Evolutionary conservation across 805 yeast species (phyloP).

Genomic region (Kodamaea kaohsiungensis): DNA sequence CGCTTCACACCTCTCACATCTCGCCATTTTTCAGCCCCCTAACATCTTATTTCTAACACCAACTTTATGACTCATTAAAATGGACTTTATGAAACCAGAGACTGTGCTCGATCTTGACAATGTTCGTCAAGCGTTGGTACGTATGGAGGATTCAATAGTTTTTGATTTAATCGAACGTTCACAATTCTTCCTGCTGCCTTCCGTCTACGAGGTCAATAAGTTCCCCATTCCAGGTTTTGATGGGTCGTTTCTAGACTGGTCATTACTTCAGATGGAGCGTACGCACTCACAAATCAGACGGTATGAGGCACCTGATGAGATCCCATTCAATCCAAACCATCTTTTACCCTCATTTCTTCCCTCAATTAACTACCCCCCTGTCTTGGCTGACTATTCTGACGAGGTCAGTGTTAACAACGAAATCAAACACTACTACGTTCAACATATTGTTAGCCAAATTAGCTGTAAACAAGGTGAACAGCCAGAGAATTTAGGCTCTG

Average conservation of each 20-base stretch:
- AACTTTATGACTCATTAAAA: constrained; percentile 21
- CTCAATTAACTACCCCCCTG: constrained; percentile 70
- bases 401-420: constrained; percentile 75
- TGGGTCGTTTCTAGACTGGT: constrained; percentile 88
- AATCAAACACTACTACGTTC: constrained; percentile 67
- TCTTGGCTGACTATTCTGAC: constrained; percentile 71
- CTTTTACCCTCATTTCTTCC: constrained; percentile 78
- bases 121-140: constrained; percentile 79
- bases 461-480: constrained; percentile 72
- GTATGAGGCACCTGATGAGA: constrained; percentile 92
- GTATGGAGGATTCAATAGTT: constrained; percentile 96
- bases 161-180: constrained; percentile 92
- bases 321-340: constrained; percentile 80
- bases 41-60: no score
- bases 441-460: constrained; percentile 73
- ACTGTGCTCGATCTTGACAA: constrained; percentile 78
- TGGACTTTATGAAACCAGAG: constrained; percentile 88
- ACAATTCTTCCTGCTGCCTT: constrained; percentile 74
- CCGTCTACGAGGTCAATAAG: constrained; percentile 65
- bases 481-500: constrained; percentile 83
- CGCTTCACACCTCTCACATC: no score
- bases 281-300: constrained; percentile 73
- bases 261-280: constrained; percentile 70
- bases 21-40: no score
- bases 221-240: constrained; percentile 62